These are phyloP conservation scores for Cystofilobasidium bisporidii DNA, from an alignment of 768 basidiomycete species.

Conservation along the genomic window DNA sequence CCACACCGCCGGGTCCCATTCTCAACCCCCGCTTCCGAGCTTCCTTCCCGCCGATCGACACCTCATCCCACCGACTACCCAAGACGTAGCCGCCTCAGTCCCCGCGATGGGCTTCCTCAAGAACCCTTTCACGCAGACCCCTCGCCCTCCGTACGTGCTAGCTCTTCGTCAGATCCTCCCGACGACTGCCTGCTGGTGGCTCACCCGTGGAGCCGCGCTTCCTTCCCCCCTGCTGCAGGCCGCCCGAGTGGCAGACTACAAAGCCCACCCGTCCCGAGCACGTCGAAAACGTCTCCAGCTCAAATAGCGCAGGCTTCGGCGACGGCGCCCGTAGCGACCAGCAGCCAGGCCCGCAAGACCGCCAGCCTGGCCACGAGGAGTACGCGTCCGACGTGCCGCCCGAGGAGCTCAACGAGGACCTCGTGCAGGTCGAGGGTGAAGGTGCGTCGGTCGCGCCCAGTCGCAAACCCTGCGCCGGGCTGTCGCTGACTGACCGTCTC, in stretches of 20 bases:
- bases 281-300: neutral
- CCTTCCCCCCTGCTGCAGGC: neutral
- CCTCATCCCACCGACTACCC: too few species aligned
- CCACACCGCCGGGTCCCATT: too few species aligned
- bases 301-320: neutral
- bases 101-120: neutral
- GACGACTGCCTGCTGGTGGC: neutral
- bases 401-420: neutral
- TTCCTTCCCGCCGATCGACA: too few species aligned
- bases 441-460: neutral
- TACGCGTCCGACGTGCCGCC: neutral
- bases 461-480: neutral
- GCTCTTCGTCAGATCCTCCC: too few species aligned
- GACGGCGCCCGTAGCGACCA: neutral
- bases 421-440: slow-evolving; percentile 1
- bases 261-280: neutral
- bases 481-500: neutral
- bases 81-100: neutral
- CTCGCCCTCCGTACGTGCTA: neutral
- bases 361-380: neutral
- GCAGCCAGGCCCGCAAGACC: too few species aligned
- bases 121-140: neutral
- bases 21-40: too few species aligned
- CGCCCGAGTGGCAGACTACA: neutral
- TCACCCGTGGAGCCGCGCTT: too few species aligned